Percentiles rank a stretch among this genome's conserved stretches.
Evolutionary conservation across 2,329 filamentous ascomycete genomes (phyloP).

Genomic region (Ophiosphaerella herpotricha): DNA sequence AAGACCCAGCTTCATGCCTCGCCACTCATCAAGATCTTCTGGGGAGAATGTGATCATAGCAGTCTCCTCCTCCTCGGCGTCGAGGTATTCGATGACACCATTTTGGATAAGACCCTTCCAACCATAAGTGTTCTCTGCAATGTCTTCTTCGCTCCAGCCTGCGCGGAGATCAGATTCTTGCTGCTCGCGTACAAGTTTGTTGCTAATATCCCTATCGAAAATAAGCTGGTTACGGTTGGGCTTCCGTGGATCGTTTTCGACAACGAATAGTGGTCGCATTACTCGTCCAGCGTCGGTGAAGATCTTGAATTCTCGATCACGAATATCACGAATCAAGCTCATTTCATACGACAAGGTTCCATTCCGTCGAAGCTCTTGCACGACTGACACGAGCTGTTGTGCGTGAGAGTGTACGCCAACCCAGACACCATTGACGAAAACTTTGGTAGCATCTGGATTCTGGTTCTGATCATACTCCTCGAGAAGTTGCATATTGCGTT

Average conservation of each 20-base stretch:
- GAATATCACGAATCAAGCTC: constrained; percentile 92
- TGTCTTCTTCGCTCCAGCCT: constrained; percentile 63
- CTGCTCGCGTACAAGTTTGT: constrained; percentile 73
- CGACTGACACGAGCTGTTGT: constrained; percentile 77
- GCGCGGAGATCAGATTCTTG: constrained; percentile 62
- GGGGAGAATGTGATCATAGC: constrained; percentile 99
- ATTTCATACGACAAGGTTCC: constrained; percentile 89
- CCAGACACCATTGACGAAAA: constrained; percentile 98
- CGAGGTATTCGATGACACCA: constrained; percentile 92
- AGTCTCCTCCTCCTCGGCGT: constrained; percentile 97
- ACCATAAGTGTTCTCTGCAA: constrained; percentile 69
- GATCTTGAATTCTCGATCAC: constrained; percentile 97
- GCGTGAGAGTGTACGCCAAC: constrained; percentile 93
- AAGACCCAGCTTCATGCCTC: constrained; percentile 50
- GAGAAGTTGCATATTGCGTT: constrained; percentile 91
- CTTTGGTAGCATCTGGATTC: constrained; percentile 92
- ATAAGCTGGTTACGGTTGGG: constrained; percentile 76
- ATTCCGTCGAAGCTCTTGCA: constrained; percentile 76
- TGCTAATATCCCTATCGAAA: constrained; percentile 79
- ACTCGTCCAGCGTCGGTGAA: constrained; percentile 97
- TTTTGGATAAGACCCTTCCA: constrained; percentile 85
- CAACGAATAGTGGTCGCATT: constrained; percentile 89
- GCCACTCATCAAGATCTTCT: constrained; percentile 77
- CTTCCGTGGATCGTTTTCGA: constrained; percentile 81
- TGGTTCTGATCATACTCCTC: constrained; percentile 76